Conservation (phyloP, 495 filamentous ascomycete genomes). For the Lentithecium fluviatile region DNA sequence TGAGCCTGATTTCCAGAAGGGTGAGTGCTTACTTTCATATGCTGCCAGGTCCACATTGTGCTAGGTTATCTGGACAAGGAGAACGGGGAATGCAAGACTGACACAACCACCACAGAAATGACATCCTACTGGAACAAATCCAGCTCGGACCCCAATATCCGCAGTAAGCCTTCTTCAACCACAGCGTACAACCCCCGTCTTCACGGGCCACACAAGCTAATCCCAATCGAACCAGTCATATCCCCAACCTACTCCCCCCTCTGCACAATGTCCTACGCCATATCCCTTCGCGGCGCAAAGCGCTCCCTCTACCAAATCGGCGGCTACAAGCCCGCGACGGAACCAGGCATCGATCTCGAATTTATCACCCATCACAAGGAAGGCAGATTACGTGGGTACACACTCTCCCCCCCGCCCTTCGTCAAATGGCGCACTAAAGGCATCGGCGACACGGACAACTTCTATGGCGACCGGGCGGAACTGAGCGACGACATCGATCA, state of each 20-base stretch:
- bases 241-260: constrained; percentile 18
- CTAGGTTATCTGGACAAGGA: too few species aligned
- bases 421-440: constrained; percentile 16
- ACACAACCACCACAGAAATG: constrained; percentile 9
- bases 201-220: too few species aligned
- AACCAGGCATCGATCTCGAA: constrained; percentile 20
- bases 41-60: too few species aligned
- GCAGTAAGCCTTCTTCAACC: too few species aligned
- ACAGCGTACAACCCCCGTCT: too few species aligned
- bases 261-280: constrained; percentile 27
- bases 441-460: constrained; percentile 18
- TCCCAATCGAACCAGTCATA: too few species aligned
- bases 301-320: constrained; percentile 31
- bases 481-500: too few species aligned
- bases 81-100: not conserved
- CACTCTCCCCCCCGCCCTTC: constrained; percentile 20
- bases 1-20: too few species aligned
- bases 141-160: not conserved
- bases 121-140: constrained; percentile 16
- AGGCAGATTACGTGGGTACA: constrained; percentile 27
- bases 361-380: constrained; percentile 15
- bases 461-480: too few species aligned
- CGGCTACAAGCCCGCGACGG: constrained; percentile 14
- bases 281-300: constrained; percentile 27
- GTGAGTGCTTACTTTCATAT: too few species aligned